phyloP scores from a whole-genome alignment of 345 rosid genomes.

The Reutealis trisperma region DNA sequence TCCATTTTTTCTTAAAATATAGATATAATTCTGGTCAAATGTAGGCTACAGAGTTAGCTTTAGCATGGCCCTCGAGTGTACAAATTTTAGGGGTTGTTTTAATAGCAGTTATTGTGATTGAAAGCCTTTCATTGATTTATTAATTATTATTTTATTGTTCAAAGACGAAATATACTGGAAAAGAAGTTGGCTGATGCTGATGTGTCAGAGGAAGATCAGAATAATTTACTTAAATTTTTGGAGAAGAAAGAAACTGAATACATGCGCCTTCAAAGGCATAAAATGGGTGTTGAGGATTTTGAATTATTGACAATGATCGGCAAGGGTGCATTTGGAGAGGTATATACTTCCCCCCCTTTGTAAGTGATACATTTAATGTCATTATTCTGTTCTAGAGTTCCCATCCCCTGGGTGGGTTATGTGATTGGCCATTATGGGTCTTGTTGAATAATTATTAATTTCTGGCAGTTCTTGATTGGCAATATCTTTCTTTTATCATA shows the following conservation, averaged over 20 bases:
- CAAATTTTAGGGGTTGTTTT: not conserved
- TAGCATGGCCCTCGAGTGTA: too few relatives aligned
- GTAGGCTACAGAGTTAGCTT: not conserved
- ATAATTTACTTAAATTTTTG: slow-evolving; percentile 78
- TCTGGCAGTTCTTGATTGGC: not conserved
- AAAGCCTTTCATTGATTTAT: not conserved
- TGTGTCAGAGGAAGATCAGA: slow-evolving; percentile 95
- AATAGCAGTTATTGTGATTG: not conserved
- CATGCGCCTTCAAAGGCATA: slow-evolving; percentile 96
- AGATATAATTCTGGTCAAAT: not conserved
- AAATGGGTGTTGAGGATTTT: slow-evolving; percentile 92
- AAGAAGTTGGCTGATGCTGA: slow-evolving; percentile 95
- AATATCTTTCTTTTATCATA: not conserved
- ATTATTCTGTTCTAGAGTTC: not conserved
- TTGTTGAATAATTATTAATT: not conserved
- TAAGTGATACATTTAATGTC: not conserved
- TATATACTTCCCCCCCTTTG: slow-evolving; percentile 15
- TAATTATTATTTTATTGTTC: not conserved
- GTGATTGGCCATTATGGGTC: not conserved
- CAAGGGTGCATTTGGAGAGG: slow-evolving; percentile 92
- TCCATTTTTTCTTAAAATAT: not conserved
- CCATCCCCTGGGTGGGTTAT: not conserved
- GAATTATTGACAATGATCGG: slow-evolving; percentile 84
- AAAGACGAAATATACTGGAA: slow-evolving; percentile 69
- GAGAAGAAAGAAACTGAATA: slow-evolving; percentile 97